A percentile compares a stretch with the other conserved stretches of the same genome.
Conservation (phyloP, 2,329 filamentous ascomycete genomes). For the Lomentospora prolificans region DNA sequence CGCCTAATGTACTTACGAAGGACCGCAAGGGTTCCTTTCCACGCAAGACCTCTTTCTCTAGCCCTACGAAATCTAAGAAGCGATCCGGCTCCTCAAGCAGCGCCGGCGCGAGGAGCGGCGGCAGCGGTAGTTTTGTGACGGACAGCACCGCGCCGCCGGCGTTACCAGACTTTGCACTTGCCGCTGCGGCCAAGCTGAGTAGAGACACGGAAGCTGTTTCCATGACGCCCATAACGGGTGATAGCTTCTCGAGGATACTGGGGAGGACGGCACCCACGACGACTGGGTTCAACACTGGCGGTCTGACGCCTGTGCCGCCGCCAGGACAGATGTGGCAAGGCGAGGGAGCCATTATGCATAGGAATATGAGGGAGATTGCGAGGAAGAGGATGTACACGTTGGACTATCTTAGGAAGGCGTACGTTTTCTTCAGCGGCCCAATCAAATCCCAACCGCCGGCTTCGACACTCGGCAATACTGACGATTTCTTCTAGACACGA, state of each 20-base stretch:
- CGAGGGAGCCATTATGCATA: slow-evolving; percentile 40
- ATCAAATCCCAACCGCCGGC: too few species aligned
- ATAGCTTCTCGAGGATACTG: slow-evolving; percentile 34
- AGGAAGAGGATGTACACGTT: slow-evolving; percentile 90
- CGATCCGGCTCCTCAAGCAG: slow-evolving; percentile 32
- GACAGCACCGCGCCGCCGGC: slow-evolving; percentile 41
- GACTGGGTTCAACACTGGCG: slow-evolving; percentile 15
- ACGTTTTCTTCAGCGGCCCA: slow-evolving; percentile 34
- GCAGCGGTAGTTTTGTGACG: slow-evolving; percentile 27
- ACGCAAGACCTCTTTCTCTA: slow-evolving; percentile 43
- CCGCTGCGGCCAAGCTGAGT: slow-evolving; percentile 35
- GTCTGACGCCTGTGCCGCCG: slow-evolving; percentile 19
- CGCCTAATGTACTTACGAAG: slow-evolving; percentile 20
- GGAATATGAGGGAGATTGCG: slow-evolving; percentile 71
- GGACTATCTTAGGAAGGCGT: slow-evolving; percentile 89
- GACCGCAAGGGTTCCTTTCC: slow-evolving; percentile 43
- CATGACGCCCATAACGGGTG: slow-evolving; percentile 18
- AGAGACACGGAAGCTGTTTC: slow-evolving; percentile 20
- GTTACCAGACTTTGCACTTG: slow-evolving; percentile 42
- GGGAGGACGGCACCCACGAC: slow-evolving; percentile 28
- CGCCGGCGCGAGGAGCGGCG: slow-evolving; percentile 23
- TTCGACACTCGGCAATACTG: too few species aligned
- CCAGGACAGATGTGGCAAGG: slow-evolving; percentile 13
- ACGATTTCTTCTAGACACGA: slow-evolving; percentile 57
- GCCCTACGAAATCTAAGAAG: slow-evolving; percentile 23